Evolutionary conservation across 2,329 filamentous ascomycete species (phyloP), one percentile per base, ranked within the genome.

Genomic region (Sphaerulina vaccinii): DNA sequence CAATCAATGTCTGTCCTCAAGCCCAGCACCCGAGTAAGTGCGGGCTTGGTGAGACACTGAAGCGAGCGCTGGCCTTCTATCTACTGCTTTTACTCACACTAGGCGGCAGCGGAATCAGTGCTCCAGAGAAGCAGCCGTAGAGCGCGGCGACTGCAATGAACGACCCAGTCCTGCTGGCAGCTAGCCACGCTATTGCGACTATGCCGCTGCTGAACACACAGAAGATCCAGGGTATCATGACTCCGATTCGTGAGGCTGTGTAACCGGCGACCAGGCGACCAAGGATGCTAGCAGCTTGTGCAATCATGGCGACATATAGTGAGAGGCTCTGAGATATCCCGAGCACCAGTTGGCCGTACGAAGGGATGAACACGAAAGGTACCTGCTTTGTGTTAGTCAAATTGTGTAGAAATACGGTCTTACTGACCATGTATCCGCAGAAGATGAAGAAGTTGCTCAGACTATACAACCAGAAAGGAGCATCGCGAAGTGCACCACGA

Each of bases 111-210:
- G 73, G 71, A 48, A 77, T 75, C 10, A 75, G 69, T 0, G 71
- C 73, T 1, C 71, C 73, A 3, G 67, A 68, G 37, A 75, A 72
- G 51, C 74, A 68, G 0, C 76, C 76, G 46, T 75, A 76, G 2
- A 75, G 56, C 2, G 73, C 68, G 0, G 72, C 68, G 55, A 75
- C 76, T 0, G 63, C 70, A 51, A 73, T 74, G 3, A 79, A 62
- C 0, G 69, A 66, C 16, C 61, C 60, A 3, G 62, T 51, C 7
- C 56, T 68, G 9, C 63, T 53, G 2, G 84, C 79, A 1, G 73
- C 75, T 3, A 76, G 73, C 83, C 84, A 86, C 36, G 74, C 74
- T 58, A 77, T 81, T 18, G 81, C 67, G 29, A 80, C 64, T 8
- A 77, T 62, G 1, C 73, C 73, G 2, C 78, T 71, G 11, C 71